phyloP scores from a whole-genome alignment of 805 yeast species.

The Hanseniaspora meyeri region DNA sequence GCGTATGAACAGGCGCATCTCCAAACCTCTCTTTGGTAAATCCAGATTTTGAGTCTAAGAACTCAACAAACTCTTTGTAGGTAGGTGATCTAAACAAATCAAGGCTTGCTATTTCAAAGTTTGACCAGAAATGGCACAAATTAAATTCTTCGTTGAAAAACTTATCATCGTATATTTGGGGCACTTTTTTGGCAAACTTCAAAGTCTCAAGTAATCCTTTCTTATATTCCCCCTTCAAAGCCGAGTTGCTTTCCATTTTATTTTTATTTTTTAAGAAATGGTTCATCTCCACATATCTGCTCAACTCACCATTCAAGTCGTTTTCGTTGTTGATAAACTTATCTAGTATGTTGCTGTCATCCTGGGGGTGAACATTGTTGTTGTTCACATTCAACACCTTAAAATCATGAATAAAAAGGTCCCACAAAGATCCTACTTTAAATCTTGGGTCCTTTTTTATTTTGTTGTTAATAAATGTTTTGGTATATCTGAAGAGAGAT shows the following conservation, averaged over 20 bases:
- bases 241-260: constrained; percentile 16
- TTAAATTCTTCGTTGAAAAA: constrained; percentile 60
- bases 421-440: constrained; percentile 55
- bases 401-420: constrained; percentile 40
- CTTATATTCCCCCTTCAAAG: background rate
- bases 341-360: constrained; percentile 19
- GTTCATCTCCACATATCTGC: constrained; percentile 27
- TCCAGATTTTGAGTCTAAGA: constrained; percentile 63
- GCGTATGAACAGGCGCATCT: constrained; percentile 87
- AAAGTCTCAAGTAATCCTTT: constrained; percentile 19
- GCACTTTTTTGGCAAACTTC: constrained; percentile 27
- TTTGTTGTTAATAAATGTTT: constrained; percentile 42
- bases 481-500: constrained; percentile 60
- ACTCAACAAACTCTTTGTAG: constrained; percentile 57
- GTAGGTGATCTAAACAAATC: constrained; percentile 55
- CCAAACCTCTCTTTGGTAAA: constrained; percentile 94
- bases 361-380: constrained; percentile 13
- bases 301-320: constrained; percentile 21
- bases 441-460: constrained; percentile 25
- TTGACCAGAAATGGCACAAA: constrained; percentile 83
- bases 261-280: constrained; percentile 19
- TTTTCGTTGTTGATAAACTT: constrained; percentile 22
- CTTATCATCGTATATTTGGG: constrained; percentile 36
- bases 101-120: constrained; percentile 80
- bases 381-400: constrained; percentile 28